Percentiles rank a stretch among this genome's conserved stretches.
Conservation (phyloP, 352 stramenopile genomes). For the Phytophthora palmivora region DNA sequence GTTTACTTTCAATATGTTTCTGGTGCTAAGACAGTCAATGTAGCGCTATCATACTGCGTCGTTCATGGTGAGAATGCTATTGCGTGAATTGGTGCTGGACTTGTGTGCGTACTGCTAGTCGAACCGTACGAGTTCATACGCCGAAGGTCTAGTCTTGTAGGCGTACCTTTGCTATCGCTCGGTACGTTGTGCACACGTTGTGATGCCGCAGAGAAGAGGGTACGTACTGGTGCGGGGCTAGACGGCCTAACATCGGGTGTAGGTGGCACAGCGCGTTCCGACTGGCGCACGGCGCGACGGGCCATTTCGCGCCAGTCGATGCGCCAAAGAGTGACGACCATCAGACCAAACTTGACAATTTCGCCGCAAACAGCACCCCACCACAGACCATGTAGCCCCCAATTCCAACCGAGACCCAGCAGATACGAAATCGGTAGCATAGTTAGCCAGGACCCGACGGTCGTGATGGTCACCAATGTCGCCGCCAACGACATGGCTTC, state of each 20-base stretch:
- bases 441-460: constrained; percentile 73
- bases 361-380: constrained; percentile 79
- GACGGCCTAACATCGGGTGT: constrained; percentile 38
- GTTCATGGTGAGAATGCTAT: constrained; percentile 26
- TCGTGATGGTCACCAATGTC: constrained; percentile 74
- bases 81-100: constrained; percentile 21
- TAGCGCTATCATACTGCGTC: constrained; percentile 4
- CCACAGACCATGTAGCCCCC: constrained; percentile 70
- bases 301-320: constrained; percentile 84
- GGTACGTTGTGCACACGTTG: constrained; percentile 30
- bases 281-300: constrained; percentile 65
- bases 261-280: constrained; percentile 47
- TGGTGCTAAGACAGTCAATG: background rate
- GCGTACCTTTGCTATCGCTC: constrained; percentile 14
- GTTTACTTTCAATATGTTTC: constrained; percentile 11
- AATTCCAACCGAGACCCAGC: constrained; percentile 57
- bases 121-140: constrained; percentile 30
- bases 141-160: constrained; percentile 12
- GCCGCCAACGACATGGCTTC: constrained; percentile 84
- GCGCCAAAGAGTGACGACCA: constrained; percentile 58
- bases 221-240: constrained; percentile 48
- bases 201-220: constrained; percentile 27
- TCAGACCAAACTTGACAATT: constrained; percentile 76
- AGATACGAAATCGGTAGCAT: constrained; percentile 72
- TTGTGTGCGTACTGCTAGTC: constrained; percentile 18